Conservation (phyloP, 148 eudicot genomes). For the Nepenthes gracilis region DNA sequence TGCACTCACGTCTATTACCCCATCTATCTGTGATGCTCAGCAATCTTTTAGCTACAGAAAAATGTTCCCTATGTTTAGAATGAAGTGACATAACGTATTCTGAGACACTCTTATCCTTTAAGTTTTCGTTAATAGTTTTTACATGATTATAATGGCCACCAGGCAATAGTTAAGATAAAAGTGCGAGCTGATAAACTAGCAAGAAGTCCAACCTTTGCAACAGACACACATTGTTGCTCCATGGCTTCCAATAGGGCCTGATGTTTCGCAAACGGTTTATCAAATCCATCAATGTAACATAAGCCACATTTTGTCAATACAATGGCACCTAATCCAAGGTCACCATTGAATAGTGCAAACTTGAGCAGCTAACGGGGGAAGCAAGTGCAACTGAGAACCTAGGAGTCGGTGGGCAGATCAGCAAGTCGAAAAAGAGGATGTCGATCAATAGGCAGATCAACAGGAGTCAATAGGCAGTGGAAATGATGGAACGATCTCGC, state of each 20-base stretch:
- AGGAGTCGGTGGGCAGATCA: too few species aligned
- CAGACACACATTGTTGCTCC: constrained; percentile 99
- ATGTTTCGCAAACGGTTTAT: constrained; percentile 97
- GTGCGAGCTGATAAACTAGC: constrained; percentile 97
- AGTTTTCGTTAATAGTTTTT: constrained; percentile 93
- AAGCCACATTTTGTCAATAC: constrained; percentile 95
- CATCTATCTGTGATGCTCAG: constrained; percentile 34
- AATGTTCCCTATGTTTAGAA: constrained; percentile 49
- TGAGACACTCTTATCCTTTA: constrained; percentile 90
- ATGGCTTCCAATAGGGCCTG: constrained; percentile 98
- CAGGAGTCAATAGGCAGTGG: too few species aligned
- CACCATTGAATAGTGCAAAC: too few species aligned
- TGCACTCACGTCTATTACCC: constrained; percentile 22
- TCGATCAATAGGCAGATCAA: too few species aligned
- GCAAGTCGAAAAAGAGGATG: too few species aligned
- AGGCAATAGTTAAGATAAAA: constrained; percentile 94
- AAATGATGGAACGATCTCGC: too few species aligned
- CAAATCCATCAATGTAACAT: constrained; percentile 97
- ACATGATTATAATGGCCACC: constrained; percentile 96
- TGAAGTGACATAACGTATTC: constrained; percentile 98
- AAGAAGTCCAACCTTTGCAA: constrained; percentile 97
- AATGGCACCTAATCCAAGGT: constrained; percentile 60
- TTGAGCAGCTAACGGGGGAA: too few species aligned
- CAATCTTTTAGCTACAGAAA: constrained; percentile 56
- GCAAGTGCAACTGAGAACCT: too few species aligned